phyloP scores from a whole-genome alignment of 2,329 filamentous ascomycete genomes.

The Botrytis sinoallii region DNA sequence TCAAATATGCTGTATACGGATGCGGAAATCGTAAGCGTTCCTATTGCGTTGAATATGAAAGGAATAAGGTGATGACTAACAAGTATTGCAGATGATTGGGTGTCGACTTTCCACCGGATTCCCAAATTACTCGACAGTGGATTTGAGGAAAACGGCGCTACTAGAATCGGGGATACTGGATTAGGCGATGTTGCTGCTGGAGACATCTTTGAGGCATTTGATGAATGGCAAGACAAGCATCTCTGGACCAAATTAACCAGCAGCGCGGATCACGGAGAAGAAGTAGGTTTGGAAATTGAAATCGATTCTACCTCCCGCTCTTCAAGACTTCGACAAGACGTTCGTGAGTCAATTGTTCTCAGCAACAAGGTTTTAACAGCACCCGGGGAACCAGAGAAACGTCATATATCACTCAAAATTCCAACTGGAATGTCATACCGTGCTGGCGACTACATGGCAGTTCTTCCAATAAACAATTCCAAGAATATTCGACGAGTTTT shows the following conservation, averaged over 20 bases:
- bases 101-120: constrained; percentile 62
- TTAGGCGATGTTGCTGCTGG: constrained; percentile 32
- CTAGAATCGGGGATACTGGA: constrained; percentile 1
- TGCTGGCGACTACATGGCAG: constrained; percentile 27
- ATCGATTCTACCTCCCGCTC: constrained; percentile 26
- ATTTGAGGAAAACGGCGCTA: constrained; percentile 23
- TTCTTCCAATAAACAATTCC: constrained; percentile 24
- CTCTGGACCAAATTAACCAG: constrained; percentile 45
- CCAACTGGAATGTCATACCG: constrained; percentile 25
- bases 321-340: constrained; percentile 54
- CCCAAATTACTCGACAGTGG: constrained; percentile 57
- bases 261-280: constrained; percentile 1
- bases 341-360: constrained; percentile 58
- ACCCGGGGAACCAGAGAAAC: constrained; percentile 46
- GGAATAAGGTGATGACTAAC: constrained; percentile 29
- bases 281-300: constrained; percentile 10
- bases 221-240: constrained; percentile 61
- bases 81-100: constrained; percentile 46
- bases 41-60: constrained; percentile 28
- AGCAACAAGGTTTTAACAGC: constrained; percentile 51
- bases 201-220: constrained; percentile 67
- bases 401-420: constrained; percentile 51
- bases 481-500: constrained; percentile 33
- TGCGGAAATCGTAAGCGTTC: constrained; percentile 51
- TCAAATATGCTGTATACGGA: constrained; percentile 67